Conservation (phyloP, 2,329 filamentous ascomycete species). For the Fusarium nelsonii region DNA sequence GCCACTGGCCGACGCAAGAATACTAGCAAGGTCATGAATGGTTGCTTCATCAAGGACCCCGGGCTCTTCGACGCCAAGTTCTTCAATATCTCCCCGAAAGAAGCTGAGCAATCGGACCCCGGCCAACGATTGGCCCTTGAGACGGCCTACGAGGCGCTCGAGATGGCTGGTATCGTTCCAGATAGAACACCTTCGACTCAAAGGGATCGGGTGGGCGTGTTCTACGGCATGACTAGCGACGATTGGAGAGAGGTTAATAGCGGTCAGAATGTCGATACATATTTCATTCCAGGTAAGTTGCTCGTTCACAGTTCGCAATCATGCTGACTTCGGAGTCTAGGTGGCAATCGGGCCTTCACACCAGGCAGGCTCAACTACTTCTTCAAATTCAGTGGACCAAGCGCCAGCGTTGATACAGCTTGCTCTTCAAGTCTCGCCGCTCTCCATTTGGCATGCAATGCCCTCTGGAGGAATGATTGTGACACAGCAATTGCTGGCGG, state of each 20-base stretch:
- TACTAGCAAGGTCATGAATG: conserved; percentile 76
- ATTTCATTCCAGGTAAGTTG: conserved; percentile 58
- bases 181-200: conserved; percentile 76
- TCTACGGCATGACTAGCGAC: conserved; percentile 80
- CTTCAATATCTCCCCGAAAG: conserved; percentile 86
- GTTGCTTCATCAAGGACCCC: conserved; percentile 77
- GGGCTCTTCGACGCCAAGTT: conserved; percentile 81
- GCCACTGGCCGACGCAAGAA: conserved; percentile 75
- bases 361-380: conserved; percentile 78
- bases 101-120: conserved; percentile 81
- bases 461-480: conserved; percentile 74
- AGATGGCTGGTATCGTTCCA: conserved; percentile 78
- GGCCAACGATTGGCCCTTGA: conserved; percentile 79
- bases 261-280: conserved; percentile 75
- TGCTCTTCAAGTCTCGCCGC: conserved; percentile 81
- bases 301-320: neutral
- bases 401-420: conserved; percentile 81
- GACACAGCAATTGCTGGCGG: conserved; percentile 86
- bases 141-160: conserved; percentile 83
- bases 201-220: conserved; percentile 72
- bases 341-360: conserved; percentile 59
- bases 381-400: conserved; percentile 80
- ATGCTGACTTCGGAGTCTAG: conserved; percentile 49
- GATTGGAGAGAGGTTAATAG: conserved; percentile 83
- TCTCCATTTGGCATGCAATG: conserved; percentile 76